Base-by-base conservation (phyloP, 78 protist genomes). In the Dictyostelium firmibasis region DNA sequence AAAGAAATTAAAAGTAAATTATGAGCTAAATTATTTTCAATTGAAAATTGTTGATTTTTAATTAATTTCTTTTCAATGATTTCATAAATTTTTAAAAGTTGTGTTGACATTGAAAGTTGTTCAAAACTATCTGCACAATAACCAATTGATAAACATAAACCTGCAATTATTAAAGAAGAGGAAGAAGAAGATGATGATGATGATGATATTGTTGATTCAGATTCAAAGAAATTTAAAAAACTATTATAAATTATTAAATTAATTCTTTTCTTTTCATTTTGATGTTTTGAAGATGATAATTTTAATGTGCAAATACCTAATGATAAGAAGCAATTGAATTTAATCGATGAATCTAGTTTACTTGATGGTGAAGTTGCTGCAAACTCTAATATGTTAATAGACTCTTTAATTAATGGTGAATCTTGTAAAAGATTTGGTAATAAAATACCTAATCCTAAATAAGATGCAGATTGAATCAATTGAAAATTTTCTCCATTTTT, bases 361-460 rank as follows among this genome's bases (percentile, higher is more conserved):
- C 38, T 14, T 27, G 53, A 35, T n/a, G 33, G 9, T 38, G 47
- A 33, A 27, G n/a, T 29, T 14, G 72, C 14, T 4, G 85, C 64
- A 7, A 47, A 38, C 27, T 47, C 36, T 4, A 81, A 38, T 2
- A 29, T 29, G 2, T 25, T 14, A 2, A 83, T 36, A 36, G 41
- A 53, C 2, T 83, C 76, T 60, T 83, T 60, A 6, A 81, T 11
- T 20, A 89, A 23, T 10, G 87, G 74, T 67, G 86, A 79, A 47
- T 89, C 94, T 14, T 79, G 74, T 8, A 60, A 35, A 11, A 89
- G 64, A 33, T 18, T 35, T 27, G 94, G 53, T 9, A 44, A 29
- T 43, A 89, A n/a, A 18, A 31, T 38, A 25, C 78, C 78, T 4
- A 89, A 29, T n/a, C 88, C 94, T 6, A 78, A 33, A 69, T 62